Base-by-base conservation (phyloP, 2,329 filamentous ascomycete species). In the Talaromyces sp. region DNA sequence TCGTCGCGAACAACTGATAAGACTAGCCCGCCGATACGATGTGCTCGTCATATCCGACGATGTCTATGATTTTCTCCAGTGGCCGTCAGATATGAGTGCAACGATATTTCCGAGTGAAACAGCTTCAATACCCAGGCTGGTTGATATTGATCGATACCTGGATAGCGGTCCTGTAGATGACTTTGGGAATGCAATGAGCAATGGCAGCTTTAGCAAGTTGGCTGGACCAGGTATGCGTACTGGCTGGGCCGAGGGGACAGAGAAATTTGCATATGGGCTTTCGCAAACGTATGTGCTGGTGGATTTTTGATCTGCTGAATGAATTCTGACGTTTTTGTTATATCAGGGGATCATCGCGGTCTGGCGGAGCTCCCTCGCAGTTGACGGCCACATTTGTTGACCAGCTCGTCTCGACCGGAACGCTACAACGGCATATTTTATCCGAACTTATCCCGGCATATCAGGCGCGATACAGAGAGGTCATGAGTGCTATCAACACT, bases 51-150 rank as follows among this genome's bases (percentile, higher is more conserved):
- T 97, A 29, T 85, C 85, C 55, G 93, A 98, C 76, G 95, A 99
- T 73, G 92, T 98, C 10, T 99, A 99, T 71, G 93, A 98, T 73
- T 89, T 93, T 65, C 81, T 98, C 5, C 89, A 93, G 71, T 97
- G 92, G 91, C 83, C 85, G 2, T 68, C 78, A 8, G 56, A 58
- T 17, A 55, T 56, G 0, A 70, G 76, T 51, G 41, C 66, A 0
- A 59, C 61, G n/a, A 55, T 41, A 13, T 51, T 60, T 53, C 26
- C 63, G 56, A 7, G 58, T 29, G 73, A 74, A 41, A 78, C 72
- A 64, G 80, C 83, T 7, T 68, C 73, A 32, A 65, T 92, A 9
- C 91, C 91, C 2, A 85, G 91, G 0, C 79, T 96, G 1, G 86
- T 90, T 19, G 92, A 96, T 70, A 79, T 96, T 59, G 92, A 96